These are phyloP conservation scores for Sporobolomyces roseus DNA, from an alignment of 768 basidiomycete genomes.

Conservation along the genomic window DNA sequence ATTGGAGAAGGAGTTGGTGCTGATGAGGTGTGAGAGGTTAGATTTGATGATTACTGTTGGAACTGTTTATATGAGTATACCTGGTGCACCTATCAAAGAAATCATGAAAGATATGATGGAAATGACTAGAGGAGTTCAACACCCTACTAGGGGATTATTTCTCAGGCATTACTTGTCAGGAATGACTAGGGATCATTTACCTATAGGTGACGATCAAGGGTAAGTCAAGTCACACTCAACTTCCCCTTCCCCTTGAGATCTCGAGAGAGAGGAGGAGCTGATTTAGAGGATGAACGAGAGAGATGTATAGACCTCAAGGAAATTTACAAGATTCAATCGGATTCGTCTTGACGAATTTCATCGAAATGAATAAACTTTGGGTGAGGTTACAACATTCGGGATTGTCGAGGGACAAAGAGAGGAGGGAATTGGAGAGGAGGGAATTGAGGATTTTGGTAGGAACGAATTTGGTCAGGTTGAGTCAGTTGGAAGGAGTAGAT, in stretches of 20 bases:
- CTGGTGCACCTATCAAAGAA: constrained; percentile 95
- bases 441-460: constrained; percentile 95
- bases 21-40: too few relatives aligned
- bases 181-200: constrained; percentile 92
- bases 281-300: constrained; percentile 71
- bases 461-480: constrained; percentile 91
- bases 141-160: constrained; percentile 94
- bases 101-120: constrained; percentile 99
- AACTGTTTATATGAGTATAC: constrained; percentile 97
- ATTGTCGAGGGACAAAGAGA: constrained; percentile 88
- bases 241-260: too few relatives aligned
- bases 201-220: constrained; percentile 79
- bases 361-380: constrained; percentile 99
- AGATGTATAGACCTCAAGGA: constrained; percentile 61
- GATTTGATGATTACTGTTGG: constrained; percentile 99
- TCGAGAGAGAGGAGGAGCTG: too few relatives aligned
- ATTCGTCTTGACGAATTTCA: constrained; percentile 96
- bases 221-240: too few relatives aligned
- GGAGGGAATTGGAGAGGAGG: constrained; percentile 84
- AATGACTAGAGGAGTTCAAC: constrained; percentile 94
- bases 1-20: too few relatives aligned
- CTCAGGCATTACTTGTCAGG: constrained; percentile 93
- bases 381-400: constrained; percentile 97
- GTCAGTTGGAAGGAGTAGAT: constrained; percentile 94
- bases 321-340: constrained; percentile 91